These are phyloP conservation scores for Globisporangium nunn DNA, from an alignment of 352 stramenopile species.

Conservation along the genomic window DNA sequence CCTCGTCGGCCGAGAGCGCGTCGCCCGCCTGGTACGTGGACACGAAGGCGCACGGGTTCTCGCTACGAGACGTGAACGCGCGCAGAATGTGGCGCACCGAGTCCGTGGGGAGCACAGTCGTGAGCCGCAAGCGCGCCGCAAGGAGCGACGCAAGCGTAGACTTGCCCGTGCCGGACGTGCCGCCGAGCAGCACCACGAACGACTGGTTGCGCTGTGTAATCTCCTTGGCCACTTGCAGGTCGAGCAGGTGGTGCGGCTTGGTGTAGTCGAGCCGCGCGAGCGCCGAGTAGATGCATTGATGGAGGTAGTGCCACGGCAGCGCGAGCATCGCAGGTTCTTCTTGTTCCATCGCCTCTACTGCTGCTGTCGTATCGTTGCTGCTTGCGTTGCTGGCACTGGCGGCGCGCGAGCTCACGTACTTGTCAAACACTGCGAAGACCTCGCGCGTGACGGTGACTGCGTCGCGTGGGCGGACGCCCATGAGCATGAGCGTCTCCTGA, in stretches of 20 bases:
- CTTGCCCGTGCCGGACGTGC: conserved; percentile 81
- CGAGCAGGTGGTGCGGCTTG: conserved; percentile 79
- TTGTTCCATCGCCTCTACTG: not conserved
- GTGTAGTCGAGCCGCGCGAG: conserved; percentile 76
- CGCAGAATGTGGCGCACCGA: conserved; percentile 80
- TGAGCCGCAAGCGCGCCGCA: conserved; percentile 66
- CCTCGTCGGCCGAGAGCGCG: conserved; percentile 38
- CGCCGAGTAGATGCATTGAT: conserved; percentile 78
- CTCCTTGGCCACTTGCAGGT: conserved; percentile 81
- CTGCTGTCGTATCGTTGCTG: not conserved
- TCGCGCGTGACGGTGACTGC: conserved; percentile 60
- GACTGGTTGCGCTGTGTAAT: conserved; percentile 82
- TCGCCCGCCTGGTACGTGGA: conserved; percentile 87
- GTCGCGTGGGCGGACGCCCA: conserved; percentile 76
- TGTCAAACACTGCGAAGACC: conserved; percentile 54
- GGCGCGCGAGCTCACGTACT: conserved; percentile 31
- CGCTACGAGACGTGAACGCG: conserved; percentile 73
- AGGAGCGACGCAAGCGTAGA: conserved; percentile 80
- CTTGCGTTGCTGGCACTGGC: not conserved
- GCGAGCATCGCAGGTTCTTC: conserved; percentile 5
- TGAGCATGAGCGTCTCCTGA: conserved; percentile 86
- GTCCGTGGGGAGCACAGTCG: conserved; percentile 79
- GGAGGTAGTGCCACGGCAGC: conserved; percentile 65
- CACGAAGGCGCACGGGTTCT: conserved; percentile 77
- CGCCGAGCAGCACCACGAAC: conserved; percentile 82